Evolutionary conservation across 2,329 filamentous ascomycete species (phyloP), one percentile per base, ranked within the genome.

Genomic region (Paraphaeosphaeria sporulosa): DNA sequence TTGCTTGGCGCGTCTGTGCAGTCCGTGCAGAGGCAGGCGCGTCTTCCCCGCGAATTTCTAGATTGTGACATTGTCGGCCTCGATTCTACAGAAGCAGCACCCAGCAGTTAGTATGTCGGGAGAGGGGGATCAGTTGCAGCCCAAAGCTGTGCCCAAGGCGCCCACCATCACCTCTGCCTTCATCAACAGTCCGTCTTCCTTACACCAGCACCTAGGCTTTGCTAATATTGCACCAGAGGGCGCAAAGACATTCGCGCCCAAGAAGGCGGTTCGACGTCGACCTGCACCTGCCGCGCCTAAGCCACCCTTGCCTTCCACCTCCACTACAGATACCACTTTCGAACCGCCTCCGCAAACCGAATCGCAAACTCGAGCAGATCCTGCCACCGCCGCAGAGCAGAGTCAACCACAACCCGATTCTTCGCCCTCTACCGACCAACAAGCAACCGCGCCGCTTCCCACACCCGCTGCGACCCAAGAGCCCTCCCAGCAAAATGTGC

Each of bases 241-340:
- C 19, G 79, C 79, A 70, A 83, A 81, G 67, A 82, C 81, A 67
- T 79, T 82, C 60, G 81, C 80, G 4, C 82, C 83, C 10, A 62
- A 62, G 43, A 84, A 83, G 65, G 80, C 76, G 50, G 74, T 78
- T 32, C 75, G 76, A 43, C 79, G 82, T 53, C 76, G 81, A 32
- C 78, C 81, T 52, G 73, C 74, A 25, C 70, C 72, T 8, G 61
- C 71, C 23, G 58, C 66, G 27, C 63, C 73, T 32, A 53, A 66
- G 17, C 59, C 55, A 13, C 13, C 57, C 42, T 13, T 52, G 54
- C 56, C 63, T 19, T 50, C 59, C 27, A 54, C 64, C 59, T 63
- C 66, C 19, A 52, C 27, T 25, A 9, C 61, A n/a, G 40, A 65
- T 19, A 46, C 68, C 4, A 63, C 60, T 42, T 60, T 62, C 42